Percentiles rank a stretch among this genome's conserved stretches.
These are phyloP conservation scores for Trichoderma koningiopsis DNA, from an alignment of 2,329 filamentous ascomycete species.

Conservation along the genomic window DNA sequence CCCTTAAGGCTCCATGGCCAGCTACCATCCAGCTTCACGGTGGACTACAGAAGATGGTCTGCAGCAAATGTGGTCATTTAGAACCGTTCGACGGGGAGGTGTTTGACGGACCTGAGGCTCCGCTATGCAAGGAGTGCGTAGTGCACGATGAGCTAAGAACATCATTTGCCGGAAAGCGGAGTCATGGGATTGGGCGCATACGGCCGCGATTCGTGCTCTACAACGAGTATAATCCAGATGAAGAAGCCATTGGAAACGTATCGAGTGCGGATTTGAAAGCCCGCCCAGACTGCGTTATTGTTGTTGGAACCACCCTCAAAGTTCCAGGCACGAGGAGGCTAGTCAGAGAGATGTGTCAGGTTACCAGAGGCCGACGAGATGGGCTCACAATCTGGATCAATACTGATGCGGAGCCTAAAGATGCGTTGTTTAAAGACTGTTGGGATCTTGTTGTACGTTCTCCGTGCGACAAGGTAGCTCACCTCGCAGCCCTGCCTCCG, in stretches of 20 bases:
- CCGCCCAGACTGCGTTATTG: conserved; percentile 86
- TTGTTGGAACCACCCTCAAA: conserved; percentile 94
- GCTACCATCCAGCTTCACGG: conserved; percentile 92
- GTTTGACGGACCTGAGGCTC: conserved; percentile 83
- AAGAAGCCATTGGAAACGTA: conserved; percentile 92
- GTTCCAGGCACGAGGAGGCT: conserved; percentile 90
- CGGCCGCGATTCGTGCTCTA: conserved; percentile 94
- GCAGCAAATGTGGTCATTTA: conserved; percentile 84
- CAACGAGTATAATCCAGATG: conserved; percentile 95
- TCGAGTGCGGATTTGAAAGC: conserved; percentile 82
- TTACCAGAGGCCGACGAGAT: conserved; percentile 78
- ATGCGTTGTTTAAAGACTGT: conserved; percentile 83
- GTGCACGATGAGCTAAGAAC: conserved; percentile 76
- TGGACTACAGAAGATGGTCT: conserved; percentile 93
- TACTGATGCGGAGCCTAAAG: conserved; percentile 78
- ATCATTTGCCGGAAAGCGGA: conserved; percentile 77
- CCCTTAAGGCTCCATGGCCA: conserved; percentile 86
- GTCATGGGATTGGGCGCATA: conserved; percentile 87
- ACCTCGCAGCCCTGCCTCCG: conserved; percentile 63
- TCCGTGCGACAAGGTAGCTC: conserved; percentile 84
- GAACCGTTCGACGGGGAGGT: conserved; percentile 74
- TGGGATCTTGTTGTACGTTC: conserved; percentile 91
- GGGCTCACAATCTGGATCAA: conserved; percentile 96
- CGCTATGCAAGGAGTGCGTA: conserved; percentile 74
- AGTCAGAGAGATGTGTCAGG: conserved; percentile 85